A percentile compares a stretch with the other conserved stretches of the same genome.
phyloP scores from a whole-genome alignment of 108 stramenopile genomes.

The Cyclotella atomus region DNA sequence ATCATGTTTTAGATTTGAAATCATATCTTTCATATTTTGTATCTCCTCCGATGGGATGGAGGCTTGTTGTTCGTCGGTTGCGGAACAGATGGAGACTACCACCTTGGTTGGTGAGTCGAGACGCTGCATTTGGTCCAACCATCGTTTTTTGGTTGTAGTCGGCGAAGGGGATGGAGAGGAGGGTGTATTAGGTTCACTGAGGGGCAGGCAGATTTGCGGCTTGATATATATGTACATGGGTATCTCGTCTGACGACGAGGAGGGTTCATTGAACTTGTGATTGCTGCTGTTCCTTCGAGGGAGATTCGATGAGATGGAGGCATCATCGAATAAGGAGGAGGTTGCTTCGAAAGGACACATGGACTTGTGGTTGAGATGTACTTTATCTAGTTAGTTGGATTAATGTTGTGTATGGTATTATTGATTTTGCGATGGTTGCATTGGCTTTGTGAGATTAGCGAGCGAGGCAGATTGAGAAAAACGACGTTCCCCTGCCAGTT shows the following conservation, averaged over 20 bases:
- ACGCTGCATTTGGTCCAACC: background rate
- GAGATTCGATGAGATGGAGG: too few relatives aligned
- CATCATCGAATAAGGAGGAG: too few relatives aligned
- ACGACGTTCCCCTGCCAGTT: too few relatives aligned
- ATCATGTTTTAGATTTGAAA: background rate
- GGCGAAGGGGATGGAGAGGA: too few relatives aligned
- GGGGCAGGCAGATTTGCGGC: background rate
- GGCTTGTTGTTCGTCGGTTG: background rate
- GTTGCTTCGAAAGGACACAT: too few relatives aligned
- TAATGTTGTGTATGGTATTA: too few relatives aligned
- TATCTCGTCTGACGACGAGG: background rate
- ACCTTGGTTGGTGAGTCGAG: background rate
- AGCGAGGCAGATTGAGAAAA: too few relatives aligned
- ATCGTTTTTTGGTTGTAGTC: background rate
- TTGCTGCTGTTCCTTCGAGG: background rate
- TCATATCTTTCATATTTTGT: conserved; percentile 8
- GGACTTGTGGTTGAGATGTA: too few relatives aligned
- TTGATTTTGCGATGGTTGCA: too few relatives aligned
- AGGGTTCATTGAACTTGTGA: background rate
- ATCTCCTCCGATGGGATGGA: background rate
- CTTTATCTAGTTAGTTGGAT: too few relatives aligned
- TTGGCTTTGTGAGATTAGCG: too few relatives aligned
- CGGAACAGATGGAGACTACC: background rate
- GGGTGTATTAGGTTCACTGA: background rate
- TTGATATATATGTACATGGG: background rate